Base-by-base conservation (phyloP, 371 early-diverging fungal species). In the Massospora cicadina region DNA sequence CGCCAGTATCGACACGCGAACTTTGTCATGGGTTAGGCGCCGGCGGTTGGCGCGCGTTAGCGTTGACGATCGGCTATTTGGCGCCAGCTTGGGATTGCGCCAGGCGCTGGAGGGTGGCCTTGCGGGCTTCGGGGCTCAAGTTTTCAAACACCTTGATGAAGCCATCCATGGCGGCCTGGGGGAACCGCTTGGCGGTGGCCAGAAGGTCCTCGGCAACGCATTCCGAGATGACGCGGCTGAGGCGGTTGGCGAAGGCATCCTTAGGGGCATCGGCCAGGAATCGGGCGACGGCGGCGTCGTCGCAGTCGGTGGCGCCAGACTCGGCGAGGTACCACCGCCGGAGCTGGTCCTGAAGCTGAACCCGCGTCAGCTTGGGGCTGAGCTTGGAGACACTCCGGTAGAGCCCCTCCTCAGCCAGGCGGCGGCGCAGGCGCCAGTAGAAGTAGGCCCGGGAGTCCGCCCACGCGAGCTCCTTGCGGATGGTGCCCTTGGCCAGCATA, bases 401-500 rank as follows among this genome's bases (percentile, higher is more conserved):
- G 65, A 81, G 66, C 59, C 84, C 79, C 72, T 90, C 89, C 69
- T 90, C 89, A 29, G 68, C 68, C 58, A 95, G 72, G 33, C 95
- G 76, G 63, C 93, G 83, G 68, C 83, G 81, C 59, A 95, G 78
- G 68, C 98, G 86, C 87, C 89, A 88, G 89, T 90, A 93, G 77
- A 95, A 95, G 87, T 82, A 90, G 24, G 79, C 74, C 67, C 98
- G 89, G 12, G 93, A 76, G 54, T 80, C 72, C 28, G 78, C 70
- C 93, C 95, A 97, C 64, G 85, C 81, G 17, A 97, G 72, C 13
- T 88, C 75, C 64, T 82, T 79, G 28, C 85, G 81, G 65, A 97
- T 86, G 5, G 88, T 88, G 57, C 87, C 86, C 87, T 95, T 95
- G 74, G 89, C 92, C 59, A 82, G 74, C 97, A 98, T 97, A 68